Evolutionary conservation across 1,139 yeast genomes (phyloP).

Genomic region (Geotrichum aggregatum): DNA sequence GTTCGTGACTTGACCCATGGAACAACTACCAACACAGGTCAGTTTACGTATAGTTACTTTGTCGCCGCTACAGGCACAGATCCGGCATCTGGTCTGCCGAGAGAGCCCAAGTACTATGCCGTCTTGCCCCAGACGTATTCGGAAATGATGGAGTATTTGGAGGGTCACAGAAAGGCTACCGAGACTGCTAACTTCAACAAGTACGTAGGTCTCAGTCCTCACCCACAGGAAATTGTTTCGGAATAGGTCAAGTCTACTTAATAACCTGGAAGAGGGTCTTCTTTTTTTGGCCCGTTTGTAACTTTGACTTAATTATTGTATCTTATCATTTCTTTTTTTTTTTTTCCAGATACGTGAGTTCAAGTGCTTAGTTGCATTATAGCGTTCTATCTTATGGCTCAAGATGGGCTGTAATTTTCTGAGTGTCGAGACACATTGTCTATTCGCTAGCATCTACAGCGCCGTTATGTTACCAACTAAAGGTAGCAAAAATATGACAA

Average conservation of each 20-base stretch:
- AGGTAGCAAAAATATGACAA: slow-evolving; percentile 22
- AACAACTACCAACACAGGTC: slow-evolving; percentile 67
- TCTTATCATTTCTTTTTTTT: no score
- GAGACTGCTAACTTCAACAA: slow-evolving; percentile 62
- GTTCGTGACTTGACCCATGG: slow-evolving; percentile 65
- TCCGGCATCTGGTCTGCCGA: slow-evolving; percentile 32
- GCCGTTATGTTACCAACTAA: neutral
- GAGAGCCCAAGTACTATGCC: slow-evolving; percentile 48
- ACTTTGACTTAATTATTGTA: no score
- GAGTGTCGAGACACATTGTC: no score
- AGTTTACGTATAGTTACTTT: slow-evolving; percentile 82
- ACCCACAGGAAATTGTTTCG: slow-evolving; percentile 17
- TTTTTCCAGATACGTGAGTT: no score
- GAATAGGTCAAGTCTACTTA: slow-evolving; percentile 10
- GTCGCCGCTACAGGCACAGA: slow-evolving; percentile 42
- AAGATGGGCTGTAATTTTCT: no score
- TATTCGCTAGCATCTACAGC: no score
- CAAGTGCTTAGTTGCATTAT: no score
- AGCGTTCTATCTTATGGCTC: no score
- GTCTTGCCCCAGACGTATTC: slow-evolving; percentile 83
- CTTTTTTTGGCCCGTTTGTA: neutral
- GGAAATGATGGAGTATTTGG: slow-evolving; percentile 88
- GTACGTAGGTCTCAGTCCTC: slow-evolving; percentile 13
- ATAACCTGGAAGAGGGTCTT: neutral
- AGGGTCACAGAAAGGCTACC: slow-evolving; percentile 83